These are phyloP conservation scores for Tubosaeta brunneosetosa DNA, from an alignment of 768 basidiomycete genomes.

Conservation along the genomic window DNA sequence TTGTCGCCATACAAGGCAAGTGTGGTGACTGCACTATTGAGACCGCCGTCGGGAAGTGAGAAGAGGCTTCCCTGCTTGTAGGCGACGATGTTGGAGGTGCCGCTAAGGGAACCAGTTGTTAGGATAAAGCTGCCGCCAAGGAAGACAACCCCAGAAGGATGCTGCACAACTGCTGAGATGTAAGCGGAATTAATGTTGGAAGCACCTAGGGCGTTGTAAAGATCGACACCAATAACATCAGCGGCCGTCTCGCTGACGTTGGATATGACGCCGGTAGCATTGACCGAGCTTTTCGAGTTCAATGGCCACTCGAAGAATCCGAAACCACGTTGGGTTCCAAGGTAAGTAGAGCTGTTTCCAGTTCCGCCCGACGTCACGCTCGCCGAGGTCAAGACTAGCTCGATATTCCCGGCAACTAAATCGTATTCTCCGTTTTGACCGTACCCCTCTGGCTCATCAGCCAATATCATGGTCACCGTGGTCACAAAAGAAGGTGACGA, in stretches of 20 bases:
- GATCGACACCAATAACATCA: conserved; percentile 56
- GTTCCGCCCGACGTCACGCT: conserved; percentile 36
- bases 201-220: conserved; percentile 60
- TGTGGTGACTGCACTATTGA: conserved; percentile 75
- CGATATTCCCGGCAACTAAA: conserved; percentile 83
- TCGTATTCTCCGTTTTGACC: conserved; percentile 68
- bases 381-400: conserved; percentile 67
- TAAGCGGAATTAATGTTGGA: conserved; percentile 31
- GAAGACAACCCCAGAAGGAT: conserved; percentile 62
- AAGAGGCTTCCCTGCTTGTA: conserved; percentile 58
- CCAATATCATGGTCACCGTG: conserved; percentile 72
- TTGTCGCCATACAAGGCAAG: conserved; percentile 57
- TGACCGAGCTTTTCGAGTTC: conserved; percentile 37
- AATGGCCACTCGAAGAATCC: conserved; percentile 91
- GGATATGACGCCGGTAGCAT: conserved; percentile 58
- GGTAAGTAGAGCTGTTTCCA: conserved; percentile 30
- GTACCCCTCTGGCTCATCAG: conserved; percentile 55
- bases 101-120: conserved; percentile 49
- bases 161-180: conserved; percentile 57
- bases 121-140: conserved; percentile 76
- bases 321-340: conserved; percentile 49
- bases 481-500: conserved; percentile 65
- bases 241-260: conserved; percentile 68
- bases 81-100: conserved; percentile 65
- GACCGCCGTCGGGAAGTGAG: conserved; percentile 57